A percentile compares a stretch with the other conserved stretches of the same genome.
Evolutionary conservation across 129 eudicot genomes (phyloP).

Genomic region (Lactuca saligna): DNA sequence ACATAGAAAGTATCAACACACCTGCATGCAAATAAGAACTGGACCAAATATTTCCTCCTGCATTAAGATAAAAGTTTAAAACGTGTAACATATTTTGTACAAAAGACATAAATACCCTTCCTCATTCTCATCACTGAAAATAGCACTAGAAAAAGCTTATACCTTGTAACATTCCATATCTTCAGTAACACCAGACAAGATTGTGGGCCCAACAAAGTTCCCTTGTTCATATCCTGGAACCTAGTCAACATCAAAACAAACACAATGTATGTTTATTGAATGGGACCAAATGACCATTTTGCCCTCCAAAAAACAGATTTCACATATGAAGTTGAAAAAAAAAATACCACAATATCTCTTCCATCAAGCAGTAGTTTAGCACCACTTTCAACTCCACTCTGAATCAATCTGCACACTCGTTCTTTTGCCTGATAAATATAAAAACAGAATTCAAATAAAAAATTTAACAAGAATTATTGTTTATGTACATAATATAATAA

Average conservation of each 20-base stretch:
- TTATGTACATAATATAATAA: background rate
- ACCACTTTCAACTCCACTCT: constrained; percentile 83
- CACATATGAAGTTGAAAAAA: background rate
- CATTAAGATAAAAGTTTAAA: constrained; percentile 18
- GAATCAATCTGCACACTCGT: constrained; percentile 72
- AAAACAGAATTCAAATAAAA: constrained; percentile 11
- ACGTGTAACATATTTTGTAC: background rate
- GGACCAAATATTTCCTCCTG: constrained; percentile 99
- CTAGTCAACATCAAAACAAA: constrained; percentile 34
- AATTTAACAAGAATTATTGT: background rate
- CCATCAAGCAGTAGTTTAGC: constrained; percentile 92
- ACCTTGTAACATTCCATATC: constrained; percentile 99
- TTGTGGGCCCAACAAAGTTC: constrained; percentile 93
- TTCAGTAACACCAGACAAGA: constrained; percentile 81
- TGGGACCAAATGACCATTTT: background rate
- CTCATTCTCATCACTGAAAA: too few species aligned
- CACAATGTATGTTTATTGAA: background rate
- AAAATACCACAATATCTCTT: constrained; percentile 73
- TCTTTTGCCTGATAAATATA: constrained; percentile 69
- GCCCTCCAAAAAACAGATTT: background rate
- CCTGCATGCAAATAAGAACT: constrained; percentile 95
- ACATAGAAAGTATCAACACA: constrained; percentile 17
- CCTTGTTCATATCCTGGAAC: constrained; percentile 95
- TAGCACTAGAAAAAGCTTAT: background rate
- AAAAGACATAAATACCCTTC: too few species aligned